These are phyloP conservation scores for Podospora conica DNA, from an alignment of 495 filamentous ascomycete species.

Conservation along the genomic window DNA sequence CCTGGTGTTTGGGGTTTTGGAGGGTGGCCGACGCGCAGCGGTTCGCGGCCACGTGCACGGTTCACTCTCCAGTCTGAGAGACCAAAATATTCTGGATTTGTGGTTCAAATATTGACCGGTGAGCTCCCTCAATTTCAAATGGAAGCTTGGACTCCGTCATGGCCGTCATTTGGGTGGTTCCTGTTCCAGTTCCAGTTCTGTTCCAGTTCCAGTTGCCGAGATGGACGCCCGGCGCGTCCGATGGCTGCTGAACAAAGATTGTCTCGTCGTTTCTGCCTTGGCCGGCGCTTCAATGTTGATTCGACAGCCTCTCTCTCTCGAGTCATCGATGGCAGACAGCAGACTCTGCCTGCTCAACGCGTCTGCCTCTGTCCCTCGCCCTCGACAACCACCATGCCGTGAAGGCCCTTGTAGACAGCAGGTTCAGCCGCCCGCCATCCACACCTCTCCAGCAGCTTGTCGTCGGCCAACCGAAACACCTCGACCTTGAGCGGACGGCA, in stretches of 20 bases:
- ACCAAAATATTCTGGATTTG: neutral
- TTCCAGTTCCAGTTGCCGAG: neutral
- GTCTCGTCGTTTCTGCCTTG: neutral
- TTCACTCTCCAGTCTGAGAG: neutral
- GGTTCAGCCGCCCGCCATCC: conserved; percentile 56
- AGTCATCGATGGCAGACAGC: neutral
- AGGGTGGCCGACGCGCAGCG: neutral
- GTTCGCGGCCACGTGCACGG: conserved; percentile 3
- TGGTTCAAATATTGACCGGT: neutral
- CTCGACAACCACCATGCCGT: conserved; percentile 48
- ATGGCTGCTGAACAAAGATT: neutral
- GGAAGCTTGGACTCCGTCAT: neutral
- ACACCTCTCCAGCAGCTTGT: conserved; percentile 38
- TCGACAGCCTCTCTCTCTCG: neutral
- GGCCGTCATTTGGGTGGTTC: neutral
- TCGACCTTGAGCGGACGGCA: conserved; percentile 69
- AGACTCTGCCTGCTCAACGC: no score
- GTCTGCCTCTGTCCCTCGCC: conserved; percentile 13
- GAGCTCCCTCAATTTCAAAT: neutral
- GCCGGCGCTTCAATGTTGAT: neutral
- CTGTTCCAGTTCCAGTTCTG: no score
- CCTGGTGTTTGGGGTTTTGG: neutral
- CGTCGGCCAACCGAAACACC: conserved; percentile 55
- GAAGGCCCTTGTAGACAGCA: conserved; percentile 57
- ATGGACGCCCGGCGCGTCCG: neutral